These are phyloP conservation scores for Vararia minispora DNA, from an alignment of 768 basidiomycete genomes.

Conservation along the genomic window DNA sequence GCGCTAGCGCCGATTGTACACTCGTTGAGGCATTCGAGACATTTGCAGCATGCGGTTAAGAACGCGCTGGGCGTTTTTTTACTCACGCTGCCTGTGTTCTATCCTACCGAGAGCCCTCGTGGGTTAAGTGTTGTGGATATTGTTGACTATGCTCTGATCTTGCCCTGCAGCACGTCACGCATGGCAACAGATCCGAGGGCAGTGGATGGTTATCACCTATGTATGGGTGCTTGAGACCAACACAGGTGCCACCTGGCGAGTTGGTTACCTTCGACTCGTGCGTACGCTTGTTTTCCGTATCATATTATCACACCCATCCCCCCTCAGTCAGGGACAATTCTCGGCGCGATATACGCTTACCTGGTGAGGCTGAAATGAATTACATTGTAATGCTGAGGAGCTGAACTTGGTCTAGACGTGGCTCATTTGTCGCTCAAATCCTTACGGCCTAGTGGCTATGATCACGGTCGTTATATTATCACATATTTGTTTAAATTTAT, in stretches of 20 bases:
- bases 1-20: conserved; percentile 22
- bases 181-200: conserved; percentile 28
- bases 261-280: conserved; percentile 34
- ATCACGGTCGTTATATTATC: conserved; percentile 22
- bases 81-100: conserved; percentile 31
- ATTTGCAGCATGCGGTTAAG: conserved; percentile 35
- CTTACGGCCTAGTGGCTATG: conserved; percentile 29
- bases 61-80: conserved; percentile 32
- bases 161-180: too few relatives aligned
- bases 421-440: conserved; percentile 27
- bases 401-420: conserved; percentile 21
- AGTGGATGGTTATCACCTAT: conserved; percentile 41
- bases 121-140: neutral
- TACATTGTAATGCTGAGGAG: neutral
- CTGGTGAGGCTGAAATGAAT: conserved; percentile 24
- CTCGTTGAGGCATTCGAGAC: conserved; percentile 26
- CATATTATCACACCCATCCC: neutral
- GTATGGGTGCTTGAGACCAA: conserved; percentile 42
- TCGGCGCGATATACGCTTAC: conserved; percentile 23
- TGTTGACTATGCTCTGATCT: neutral
- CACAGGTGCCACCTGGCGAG: conserved; percentile 40
- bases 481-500: neutral
- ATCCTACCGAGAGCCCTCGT: conserved; percentile 26
- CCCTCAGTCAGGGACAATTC: conserved; percentile 20
- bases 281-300: conserved; percentile 3